A percentile compares a stretch with the other conserved stretches of the same genome.
These are phyloP conservation scores for Agrocybe pediades DNA, from an alignment of 768 basidiomycete species.

Conservation along the genomic window DNA sequence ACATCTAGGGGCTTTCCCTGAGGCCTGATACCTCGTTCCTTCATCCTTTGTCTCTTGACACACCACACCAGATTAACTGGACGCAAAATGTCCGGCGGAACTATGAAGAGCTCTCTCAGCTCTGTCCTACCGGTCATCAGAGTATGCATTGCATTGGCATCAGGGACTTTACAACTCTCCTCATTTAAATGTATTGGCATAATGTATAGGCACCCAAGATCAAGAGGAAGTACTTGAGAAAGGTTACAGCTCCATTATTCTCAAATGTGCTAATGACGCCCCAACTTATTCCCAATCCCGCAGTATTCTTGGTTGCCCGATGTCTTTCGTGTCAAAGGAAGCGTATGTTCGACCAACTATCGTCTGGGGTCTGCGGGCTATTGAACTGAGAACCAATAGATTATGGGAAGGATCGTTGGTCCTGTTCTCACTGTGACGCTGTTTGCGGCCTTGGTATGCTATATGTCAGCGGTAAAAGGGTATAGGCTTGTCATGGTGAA, in stretches of 20 bases:
- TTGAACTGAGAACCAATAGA: conserved; percentile 41
- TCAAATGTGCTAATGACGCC: not conserved
- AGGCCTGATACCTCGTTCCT: not conserved
- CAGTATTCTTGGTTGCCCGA: conserved; percentile 92
- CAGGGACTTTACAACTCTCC: not conserved
- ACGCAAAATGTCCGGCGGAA: conserved; percentile 14
- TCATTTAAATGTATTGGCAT: not conserved
- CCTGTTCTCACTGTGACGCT: conserved; percentile 85
- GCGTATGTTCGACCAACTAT: conserved; percentile 60
- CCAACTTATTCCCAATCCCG: not conserved
- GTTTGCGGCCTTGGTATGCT: conserved; percentile 65
- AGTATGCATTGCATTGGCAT: conserved; percentile 17
- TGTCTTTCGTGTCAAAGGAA: conserved; percentile 81
- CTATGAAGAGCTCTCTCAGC: conserved; percentile 30
- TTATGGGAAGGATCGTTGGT: conserved; percentile 71
- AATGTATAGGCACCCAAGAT: conserved; percentile 39
- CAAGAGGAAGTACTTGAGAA: conserved; percentile 54
- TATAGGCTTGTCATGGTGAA: conserved; percentile 70
- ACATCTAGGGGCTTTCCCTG: too few species aligned
- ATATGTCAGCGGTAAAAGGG: conserved; percentile 53
- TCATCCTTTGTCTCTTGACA: not conserved
- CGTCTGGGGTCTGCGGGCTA: too few species aligned
- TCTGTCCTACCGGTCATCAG: conserved; percentile 30
- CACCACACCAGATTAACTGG: too few species aligned
- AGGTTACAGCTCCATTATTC: conserved; percentile 31